These are phyloP conservation scores for Scheffersomyces segobiensis DNA, from an alignment of 1,139 yeast species.

Conservation along the genomic window DNA sequence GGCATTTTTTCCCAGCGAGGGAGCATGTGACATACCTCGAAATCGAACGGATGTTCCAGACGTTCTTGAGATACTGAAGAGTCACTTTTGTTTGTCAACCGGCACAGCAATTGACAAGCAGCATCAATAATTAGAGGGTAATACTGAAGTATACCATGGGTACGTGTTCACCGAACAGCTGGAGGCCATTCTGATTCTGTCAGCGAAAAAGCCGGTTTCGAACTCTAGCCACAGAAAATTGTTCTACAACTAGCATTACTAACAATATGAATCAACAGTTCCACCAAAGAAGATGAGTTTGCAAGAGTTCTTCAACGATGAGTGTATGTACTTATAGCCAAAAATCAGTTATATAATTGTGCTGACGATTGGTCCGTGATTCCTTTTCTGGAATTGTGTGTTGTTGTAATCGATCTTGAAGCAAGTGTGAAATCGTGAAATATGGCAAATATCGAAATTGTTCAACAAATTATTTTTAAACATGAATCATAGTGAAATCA, in stretches of 20 bases:
- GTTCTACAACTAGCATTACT: background rate
- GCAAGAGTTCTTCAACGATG: slow-evolving; percentile 54
- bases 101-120: background rate
- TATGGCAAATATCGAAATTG: background rate
- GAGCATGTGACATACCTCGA: background rate
- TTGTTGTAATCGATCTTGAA: background rate
- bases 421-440: background rate
- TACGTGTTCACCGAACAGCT: slow-evolving; percentile 2
- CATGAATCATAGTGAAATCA: background rate
- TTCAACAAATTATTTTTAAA: background rate
- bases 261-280: slow-evolving; percentile 5
- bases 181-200: slow-evolving; percentile 4
- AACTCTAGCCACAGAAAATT: background rate
- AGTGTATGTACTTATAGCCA: slow-evolving; percentile 38
- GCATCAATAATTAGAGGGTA: background rate
- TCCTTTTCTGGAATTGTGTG: background rate
- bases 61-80: background rate
- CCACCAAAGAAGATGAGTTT: slow-evolving; percentile 50
- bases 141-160: background rate
- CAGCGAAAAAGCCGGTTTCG: slow-evolving; percentile 1
- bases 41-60: background rate
- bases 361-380: background rate
- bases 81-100: background rate
- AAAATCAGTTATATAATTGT: background rate
- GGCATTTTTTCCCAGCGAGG: background rate